Base-by-base conservation (phyloP, 2,329 filamentous ascomycete genomes). In the Trichophyton rubrum region DNA sequence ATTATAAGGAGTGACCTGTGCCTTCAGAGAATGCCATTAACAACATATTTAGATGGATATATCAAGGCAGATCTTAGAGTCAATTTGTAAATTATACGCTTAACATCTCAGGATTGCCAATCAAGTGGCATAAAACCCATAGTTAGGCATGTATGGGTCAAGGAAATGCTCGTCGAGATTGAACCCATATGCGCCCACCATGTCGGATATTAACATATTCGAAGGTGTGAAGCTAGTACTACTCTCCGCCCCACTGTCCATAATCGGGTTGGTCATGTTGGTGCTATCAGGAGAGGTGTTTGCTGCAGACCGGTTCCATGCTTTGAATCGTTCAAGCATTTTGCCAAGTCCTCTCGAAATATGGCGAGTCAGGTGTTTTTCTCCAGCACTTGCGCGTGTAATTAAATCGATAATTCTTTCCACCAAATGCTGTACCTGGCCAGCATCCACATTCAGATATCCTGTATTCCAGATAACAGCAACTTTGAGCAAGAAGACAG, bases 401-500 rank as follows among this genome's bases (percentile, higher is more conserved):
- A 75, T 67, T 55, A 75, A 62, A 49, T 74, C 71, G 49, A 74
- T 74, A 15, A 75, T 71, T 35, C 71, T 67, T 64, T 75, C 71
- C 7, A 75, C 72, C 3, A 75, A 65, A 13, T 66, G 69, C 9
- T 73, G 73, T 17, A 73, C 71, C 61, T 73, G 69, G 22, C 70
- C 69, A 5, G 73, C 70, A 43, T 74, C 71, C 45, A 75, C 71
- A 56, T 70, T 75, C 9, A 75, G 65, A 60, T 73, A 74, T 13
- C 73, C 73, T 27, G 72, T 72, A 63, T 75, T 74, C 73, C 74
- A 76, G 58, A 73, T 75, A 38, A 75, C 72, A 9, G 73, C 74
- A 6, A 76, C 75, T 65, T 77, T 77, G 57, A 77, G 71, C 35
- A 77, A 64, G 62, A 77, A 77, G 0, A 77, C 74, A 0, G 75